phyloP scores from a whole-genome alignment of 78 protist species.

The Isochrysis galbana region DNA sequence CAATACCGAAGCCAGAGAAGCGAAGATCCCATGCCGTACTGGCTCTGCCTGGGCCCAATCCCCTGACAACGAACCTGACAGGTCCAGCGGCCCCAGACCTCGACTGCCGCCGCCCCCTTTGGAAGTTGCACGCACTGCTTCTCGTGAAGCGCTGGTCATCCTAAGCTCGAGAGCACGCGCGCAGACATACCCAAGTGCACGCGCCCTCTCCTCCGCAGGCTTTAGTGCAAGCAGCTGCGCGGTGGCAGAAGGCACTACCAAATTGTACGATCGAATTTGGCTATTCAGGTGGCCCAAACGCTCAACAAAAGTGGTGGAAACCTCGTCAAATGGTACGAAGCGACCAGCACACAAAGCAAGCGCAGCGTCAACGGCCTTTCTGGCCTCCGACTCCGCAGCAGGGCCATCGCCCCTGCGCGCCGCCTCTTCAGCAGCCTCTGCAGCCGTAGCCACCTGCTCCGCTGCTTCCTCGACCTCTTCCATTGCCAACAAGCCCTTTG shows the following conservation, averaged over 20 bases:
- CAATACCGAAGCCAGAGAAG: not conserved
- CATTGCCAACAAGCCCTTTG: not conserved
- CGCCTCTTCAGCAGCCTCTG: not conserved
- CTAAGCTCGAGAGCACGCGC: too few relatives aligned
- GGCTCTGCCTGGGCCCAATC: not conserved
- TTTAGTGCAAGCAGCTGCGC: not conserved
- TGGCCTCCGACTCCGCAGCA: not conserved
- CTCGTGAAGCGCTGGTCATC: too few relatives aligned
- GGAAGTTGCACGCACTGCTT: not conserved
- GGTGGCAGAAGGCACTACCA: not conserved
- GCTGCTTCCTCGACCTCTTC: not conserved
- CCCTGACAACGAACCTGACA: not conserved
- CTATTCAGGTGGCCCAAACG: not conserved
- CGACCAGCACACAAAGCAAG: not conserved
- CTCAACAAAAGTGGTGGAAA: not conserved
- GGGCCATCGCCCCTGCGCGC: not conserved
- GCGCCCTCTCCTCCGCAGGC: not conserved
- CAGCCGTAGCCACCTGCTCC: too few relatives aligned
- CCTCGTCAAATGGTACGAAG: not conserved
- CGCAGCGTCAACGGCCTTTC: not conserved
- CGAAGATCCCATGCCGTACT: not conserved
- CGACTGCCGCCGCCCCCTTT: not conserved
- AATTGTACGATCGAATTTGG: not conserved
- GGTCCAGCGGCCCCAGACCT: not conserved
- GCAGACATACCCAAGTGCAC: too few relatives aligned